Evolutionary conservation across 2,329 filamentous ascomycete genomes (phyloP).

Genomic region (Purpureocillium lavendulum): DNA sequence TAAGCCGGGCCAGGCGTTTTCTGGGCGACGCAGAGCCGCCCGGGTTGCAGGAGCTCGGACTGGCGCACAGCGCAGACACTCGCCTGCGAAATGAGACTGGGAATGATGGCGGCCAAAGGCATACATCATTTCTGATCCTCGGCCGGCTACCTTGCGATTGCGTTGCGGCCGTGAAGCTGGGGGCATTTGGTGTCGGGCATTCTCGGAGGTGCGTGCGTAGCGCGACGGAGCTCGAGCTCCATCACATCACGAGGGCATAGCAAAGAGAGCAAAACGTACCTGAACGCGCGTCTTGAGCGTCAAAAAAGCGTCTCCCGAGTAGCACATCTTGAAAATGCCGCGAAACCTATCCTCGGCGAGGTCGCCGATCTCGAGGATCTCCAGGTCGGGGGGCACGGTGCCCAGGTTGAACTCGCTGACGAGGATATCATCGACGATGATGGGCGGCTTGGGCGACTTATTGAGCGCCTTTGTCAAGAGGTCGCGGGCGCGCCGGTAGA

Average conservation of each 20-base stretch:
- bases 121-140: too few relatives aligned
- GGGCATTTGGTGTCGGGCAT: constrained; percentile 8
- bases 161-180: too few relatives aligned
- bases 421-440: constrained; percentile 98
- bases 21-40: too few relatives aligned
- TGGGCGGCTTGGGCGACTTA: constrained; percentile 95
- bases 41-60: too few relatives aligned
- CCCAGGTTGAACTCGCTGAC: constrained; percentile 97
- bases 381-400: constrained; percentile 85
- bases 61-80: too few relatives aligned
- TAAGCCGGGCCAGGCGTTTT: too few relatives aligned
- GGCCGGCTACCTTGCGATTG: too few relatives aligned
- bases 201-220: constrained; percentile 8
- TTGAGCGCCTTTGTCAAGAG: constrained; percentile 92
- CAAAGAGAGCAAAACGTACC: constrained; percentile 38
- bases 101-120: too few relatives aligned
- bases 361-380: constrained; percentile 96
- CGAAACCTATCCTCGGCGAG: constrained; percentile 93
- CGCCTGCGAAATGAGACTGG: too few relatives aligned
- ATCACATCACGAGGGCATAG: constrained; percentile 1
- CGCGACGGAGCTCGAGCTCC: constrained; percentile 4
- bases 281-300: constrained; percentile 94
- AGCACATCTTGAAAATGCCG: constrained; percentile 99
- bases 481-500: constrained; percentile 84
- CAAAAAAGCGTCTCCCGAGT: constrained; percentile 88